Evolutionary conservation across 2,329 filamentous ascomycete species (phyloP).

Genomic region (Neonectria neomacrospora): DNA sequence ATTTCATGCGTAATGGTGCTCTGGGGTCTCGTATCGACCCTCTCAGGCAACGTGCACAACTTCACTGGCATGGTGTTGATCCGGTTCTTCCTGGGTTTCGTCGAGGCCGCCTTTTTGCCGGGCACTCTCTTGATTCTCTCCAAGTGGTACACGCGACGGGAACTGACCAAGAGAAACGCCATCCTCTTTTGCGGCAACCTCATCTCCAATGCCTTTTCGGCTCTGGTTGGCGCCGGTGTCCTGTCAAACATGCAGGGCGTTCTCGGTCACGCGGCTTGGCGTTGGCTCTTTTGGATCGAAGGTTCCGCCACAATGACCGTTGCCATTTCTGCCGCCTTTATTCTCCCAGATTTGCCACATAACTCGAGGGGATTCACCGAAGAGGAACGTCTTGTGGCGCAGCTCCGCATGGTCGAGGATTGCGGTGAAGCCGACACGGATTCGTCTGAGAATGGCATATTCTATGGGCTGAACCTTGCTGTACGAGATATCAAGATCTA

Average conservation of each 20-base stretch:
- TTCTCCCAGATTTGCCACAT: constrained; percentile 65
- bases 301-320: constrained; percentile 63
- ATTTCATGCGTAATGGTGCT: constrained; percentile 64
- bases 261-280: constrained; percentile 66
- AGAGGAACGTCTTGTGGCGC: constrained; percentile 66
- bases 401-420: constrained; percentile 67
- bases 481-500: constrained; percentile 71
- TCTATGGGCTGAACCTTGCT: constrained; percentile 67
- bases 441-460: constrained; percentile 58
- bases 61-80: constrained; percentile 66
- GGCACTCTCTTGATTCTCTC: constrained; percentile 72
- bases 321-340: constrained; percentile 58
- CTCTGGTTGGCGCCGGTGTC: constrained; percentile 68
- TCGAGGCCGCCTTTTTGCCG: constrained; percentile 73
- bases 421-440: constrained; percentile 67
- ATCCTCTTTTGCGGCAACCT: constrained; percentile 70
- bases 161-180: constrained; percentile 65
- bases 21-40: constrained; percentile 70
- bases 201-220: constrained; percentile 69
- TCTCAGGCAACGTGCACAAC: constrained; percentile 62
- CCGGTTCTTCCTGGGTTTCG: constrained; percentile 70
- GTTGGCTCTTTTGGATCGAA: constrained; percentile 71
- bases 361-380: constrained; percentile 69
- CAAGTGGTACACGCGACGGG: constrained; percentile 73
- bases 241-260: constrained; percentile 67